Evolutionary conservation across 176 grass and related monocot genomes (phyloP), one percentile per base, ranked within the genome.

Genomic region (Tillandsia leiboldiana): DNA sequence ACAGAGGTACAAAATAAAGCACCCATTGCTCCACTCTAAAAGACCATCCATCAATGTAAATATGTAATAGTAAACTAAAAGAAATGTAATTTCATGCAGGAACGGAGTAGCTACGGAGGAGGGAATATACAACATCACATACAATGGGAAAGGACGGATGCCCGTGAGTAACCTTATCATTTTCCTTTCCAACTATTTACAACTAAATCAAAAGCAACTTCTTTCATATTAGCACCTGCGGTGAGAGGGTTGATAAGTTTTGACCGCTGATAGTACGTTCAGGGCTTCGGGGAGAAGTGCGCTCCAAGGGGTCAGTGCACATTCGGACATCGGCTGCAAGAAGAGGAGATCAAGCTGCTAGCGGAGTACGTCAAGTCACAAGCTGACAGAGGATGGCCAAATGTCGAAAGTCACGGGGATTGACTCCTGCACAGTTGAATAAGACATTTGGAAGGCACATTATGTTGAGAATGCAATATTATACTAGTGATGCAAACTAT

Each of bases 241-340:
- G 56, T 18, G 15, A 22, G 9, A 61, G 1, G 10, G 22, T 18
- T 61, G 56, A 61, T 61, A 22, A n/a, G 22, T 61, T 20, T 10
- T 10, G 4, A 42, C 33, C 3, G 33, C 18, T 20, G 62, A 50
- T 47, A 52, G 59, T 52, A 29, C 11, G 22, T 27, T 59, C 53
- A 96, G 92, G 92, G 92, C 0, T 96, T 92, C 50, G 88, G 92
- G 64, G 88, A 92, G 78, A 87, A 76, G 76, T 90, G 92, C 78
- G 87, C 79, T 3, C 81, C 83, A 7, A 81, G 86, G 77, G 92
- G 92, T 50, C 88, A 87, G 65, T 92, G 92, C 50, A 96, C 92
- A 53, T 92, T 96, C 8, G 92, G 88, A 10, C 76, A 81, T 2
- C 63, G 83, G 50, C 47, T 96, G 22, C 49, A 74, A 12, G 92